These are phyloP conservation scores for Combretum micranthum DNA, from an alignment of 345 rosid species.

Conservation along the genomic window DNA sequence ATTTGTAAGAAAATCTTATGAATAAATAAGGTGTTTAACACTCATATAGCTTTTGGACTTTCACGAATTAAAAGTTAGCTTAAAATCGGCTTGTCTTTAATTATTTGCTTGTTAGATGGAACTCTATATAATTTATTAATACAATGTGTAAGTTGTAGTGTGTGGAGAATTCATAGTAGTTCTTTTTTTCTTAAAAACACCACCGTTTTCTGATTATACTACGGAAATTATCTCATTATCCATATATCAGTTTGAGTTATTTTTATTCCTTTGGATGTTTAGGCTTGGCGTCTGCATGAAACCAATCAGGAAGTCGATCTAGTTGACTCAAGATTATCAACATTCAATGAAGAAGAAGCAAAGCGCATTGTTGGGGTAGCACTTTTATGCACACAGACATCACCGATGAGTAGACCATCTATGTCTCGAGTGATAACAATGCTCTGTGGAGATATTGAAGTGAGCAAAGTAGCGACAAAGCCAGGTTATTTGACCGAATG, in stretches of 20 bases:
- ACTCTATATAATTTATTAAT: no score
- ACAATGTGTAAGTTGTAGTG: no score
- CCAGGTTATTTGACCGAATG: conserved; percentile 59
- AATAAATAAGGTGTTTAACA: no score
- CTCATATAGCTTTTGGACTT: no score
- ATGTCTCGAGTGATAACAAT: conserved; percentile 61
- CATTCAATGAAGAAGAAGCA: conserved; percentile 36
- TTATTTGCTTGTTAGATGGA: no score
- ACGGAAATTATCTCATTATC: not conserved
- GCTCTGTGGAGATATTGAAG: conserved; percentile 60
- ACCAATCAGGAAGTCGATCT: conserved; percentile 30
- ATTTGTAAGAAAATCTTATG: no score
- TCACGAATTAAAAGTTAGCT: no score
- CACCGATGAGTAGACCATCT: conserved; percentile 43
- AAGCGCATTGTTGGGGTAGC: conserved; percentile 42
- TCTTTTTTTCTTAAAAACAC: no score
- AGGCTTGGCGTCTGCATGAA: conserved; percentile 64
- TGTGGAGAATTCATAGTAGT: no score
- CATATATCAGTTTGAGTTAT: not conserved
- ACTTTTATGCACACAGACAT: conserved; percentile 56
- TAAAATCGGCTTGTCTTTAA: no score
- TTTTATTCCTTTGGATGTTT: not conserved
- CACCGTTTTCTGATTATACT: not conserved
- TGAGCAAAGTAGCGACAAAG: conserved; percentile 23
- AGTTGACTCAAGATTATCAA: conserved; percentile 28